Evolutionary conservation across 176 grass and related monocot genomes (phyloP).

Genomic region (Oryza australiensis): DNA sequence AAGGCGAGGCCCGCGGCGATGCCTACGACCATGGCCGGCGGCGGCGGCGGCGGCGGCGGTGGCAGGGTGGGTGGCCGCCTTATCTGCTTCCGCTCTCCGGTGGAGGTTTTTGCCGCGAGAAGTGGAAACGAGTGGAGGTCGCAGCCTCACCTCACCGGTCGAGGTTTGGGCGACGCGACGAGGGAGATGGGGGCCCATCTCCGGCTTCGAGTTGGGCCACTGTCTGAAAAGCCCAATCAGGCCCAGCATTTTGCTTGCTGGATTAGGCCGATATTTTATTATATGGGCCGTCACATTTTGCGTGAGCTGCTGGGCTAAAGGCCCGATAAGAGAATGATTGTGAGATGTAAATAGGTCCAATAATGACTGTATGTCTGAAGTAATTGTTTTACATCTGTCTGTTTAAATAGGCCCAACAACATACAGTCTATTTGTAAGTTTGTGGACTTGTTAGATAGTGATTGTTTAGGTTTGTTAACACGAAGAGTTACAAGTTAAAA

Average conservation of each 20-base stretch:
- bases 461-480: too few species aligned
- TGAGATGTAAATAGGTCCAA: too few species aligned
- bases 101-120: constrained; percentile 47
- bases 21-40: constrained; percentile 57
- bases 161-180: neutral
- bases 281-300: too few species aligned
- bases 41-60: constrained; percentile 24
- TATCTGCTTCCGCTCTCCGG: constrained; percentile 41
- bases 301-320: neutral
- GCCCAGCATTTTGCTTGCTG: neutral
- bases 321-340: neutral
- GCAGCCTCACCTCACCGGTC: neutral
- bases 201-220: constrained; percentile 4
- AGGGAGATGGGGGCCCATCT: neutral
- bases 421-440: too few species aligned
- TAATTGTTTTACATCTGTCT: too few species aligned
- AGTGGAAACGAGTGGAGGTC: constrained; percentile 43
- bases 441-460: too few species aligned
- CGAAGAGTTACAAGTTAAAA: too few species aligned
- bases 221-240: too few species aligned
- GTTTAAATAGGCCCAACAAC: too few species aligned
- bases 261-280: neutral
- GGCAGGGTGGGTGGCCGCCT: constrained; percentile 19
- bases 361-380: too few species aligned
- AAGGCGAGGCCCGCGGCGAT: constrained; percentile 48